Percentiles rank a stretch among this genome's conserved stretches.
These are phyloP conservation scores for Didymella sp. DNA, from an alignment of 2,329 filamentous ascomycete genomes.

Conservation along the genomic window DNA sequence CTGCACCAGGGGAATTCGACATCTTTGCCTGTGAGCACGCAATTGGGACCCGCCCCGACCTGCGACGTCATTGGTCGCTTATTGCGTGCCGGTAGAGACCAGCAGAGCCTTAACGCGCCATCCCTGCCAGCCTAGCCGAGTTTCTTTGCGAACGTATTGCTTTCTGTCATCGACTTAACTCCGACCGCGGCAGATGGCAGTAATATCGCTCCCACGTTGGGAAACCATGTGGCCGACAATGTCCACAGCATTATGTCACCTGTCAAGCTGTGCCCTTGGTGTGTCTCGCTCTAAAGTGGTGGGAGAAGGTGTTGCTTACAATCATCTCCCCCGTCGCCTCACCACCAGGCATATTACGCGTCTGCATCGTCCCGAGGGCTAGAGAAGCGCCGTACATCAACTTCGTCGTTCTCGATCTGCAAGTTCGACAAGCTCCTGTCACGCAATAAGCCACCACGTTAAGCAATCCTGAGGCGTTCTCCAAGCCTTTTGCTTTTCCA, in stretches of 20 bases:
- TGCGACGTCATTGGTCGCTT: slow-evolving; percentile 32
- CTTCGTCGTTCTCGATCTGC: slow-evolving; percentile 6
- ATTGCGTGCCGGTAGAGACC: slow-evolving; percentile 21
- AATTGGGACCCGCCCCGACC: slow-evolving; percentile 26
- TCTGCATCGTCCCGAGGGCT: slow-evolving; percentile 4
- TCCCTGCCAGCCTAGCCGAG: slow-evolving; percentile 37
- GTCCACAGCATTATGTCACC: slow-evolving; percentile 36
- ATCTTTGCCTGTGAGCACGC: slow-evolving; percentile 45
- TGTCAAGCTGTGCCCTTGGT: slow-evolving; percentile 19
- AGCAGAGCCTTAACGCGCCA: slow-evolving; percentile 31
- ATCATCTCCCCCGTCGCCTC: slow-evolving; percentile 7
- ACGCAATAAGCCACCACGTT: slow-evolving; percentile 37
- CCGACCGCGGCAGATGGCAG: slow-evolving; percentile 21
- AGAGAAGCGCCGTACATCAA: slow-evolving; percentile 1
- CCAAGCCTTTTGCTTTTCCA: slow-evolving; percentile 27
- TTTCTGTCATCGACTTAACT: slow-evolving; percentile 23
- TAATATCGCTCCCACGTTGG: slow-evolving; percentile 7
- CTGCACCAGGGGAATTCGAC: slow-evolving; percentile 35
- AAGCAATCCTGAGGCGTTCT: slow-evolving; percentile 34
- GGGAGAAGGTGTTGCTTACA: not conserved
- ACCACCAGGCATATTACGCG: slow-evolving; percentile 9
- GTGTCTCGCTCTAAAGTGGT: slow-evolving; percentile 16
- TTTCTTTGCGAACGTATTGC: slow-evolving; percentile 30
- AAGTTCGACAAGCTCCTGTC: slow-evolving; percentile 21
- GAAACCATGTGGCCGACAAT: slow-evolving; percentile 17